Evolutionary conservation across 495 filamentous ascomycete genomes (phyloP).

Genomic region (Xylaria bambusicola): DNA sequence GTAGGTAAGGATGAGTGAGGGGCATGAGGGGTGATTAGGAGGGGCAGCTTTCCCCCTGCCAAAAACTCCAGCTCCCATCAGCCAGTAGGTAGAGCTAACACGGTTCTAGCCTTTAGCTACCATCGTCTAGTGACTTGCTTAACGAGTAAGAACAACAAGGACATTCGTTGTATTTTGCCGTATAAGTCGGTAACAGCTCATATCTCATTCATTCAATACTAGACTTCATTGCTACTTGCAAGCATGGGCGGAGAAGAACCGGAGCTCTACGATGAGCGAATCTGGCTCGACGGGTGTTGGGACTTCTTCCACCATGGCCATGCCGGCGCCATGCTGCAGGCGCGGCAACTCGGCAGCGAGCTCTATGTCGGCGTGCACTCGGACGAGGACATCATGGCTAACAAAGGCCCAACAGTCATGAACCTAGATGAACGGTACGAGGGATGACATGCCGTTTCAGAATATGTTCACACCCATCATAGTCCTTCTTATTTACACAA

Average conservation of each 20-base stretch:
- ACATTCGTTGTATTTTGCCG: no score
- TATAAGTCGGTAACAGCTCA: no score
- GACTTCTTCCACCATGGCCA: constrained; percentile 99
- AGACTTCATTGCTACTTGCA: not conserved
- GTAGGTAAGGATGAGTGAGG: not conserved
- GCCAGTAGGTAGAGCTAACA: no score
- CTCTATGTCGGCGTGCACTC: constrained; percentile 91
- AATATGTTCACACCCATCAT: constrained; percentile 3
- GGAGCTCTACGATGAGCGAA: constrained; percentile 63
- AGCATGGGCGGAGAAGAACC: constrained; percentile 33
- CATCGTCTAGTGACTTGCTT: no score
- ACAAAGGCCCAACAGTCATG: constrained; percentile 99
- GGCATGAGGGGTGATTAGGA: not conserved
- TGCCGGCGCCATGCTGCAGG: constrained; percentile 94
- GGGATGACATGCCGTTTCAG: constrained; percentile 8
- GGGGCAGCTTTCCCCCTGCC: no score
- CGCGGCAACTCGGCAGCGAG: constrained; percentile 80
- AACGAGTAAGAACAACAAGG: no score
- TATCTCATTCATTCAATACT: not conserved
- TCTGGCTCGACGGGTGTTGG: constrained; percentile 99
- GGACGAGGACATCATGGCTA: constrained; percentile 89
- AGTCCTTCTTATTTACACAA: no score
- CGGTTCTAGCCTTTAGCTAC: no score
- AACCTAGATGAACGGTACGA: constrained; percentile 78
- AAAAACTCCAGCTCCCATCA: no score